These are phyloP conservation scores for Diaporthe longicolla DNA, from an alignment of 2,329 filamentous ascomycete genomes.

Conservation along the genomic window DNA sequence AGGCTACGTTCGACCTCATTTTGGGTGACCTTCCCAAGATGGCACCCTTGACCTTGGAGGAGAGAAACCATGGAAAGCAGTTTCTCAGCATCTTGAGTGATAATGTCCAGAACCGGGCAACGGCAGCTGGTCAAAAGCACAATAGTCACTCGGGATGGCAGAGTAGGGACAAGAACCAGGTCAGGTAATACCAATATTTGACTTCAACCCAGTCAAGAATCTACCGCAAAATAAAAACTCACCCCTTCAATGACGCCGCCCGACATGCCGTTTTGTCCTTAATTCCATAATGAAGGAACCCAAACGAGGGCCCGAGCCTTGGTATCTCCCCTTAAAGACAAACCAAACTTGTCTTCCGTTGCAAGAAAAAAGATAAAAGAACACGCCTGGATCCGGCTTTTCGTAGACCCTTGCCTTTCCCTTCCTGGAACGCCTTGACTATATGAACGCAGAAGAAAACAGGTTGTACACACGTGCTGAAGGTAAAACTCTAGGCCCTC, in stretches of 20 bases:
- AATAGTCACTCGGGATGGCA: neutral
- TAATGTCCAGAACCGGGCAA: neutral
- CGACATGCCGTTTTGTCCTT: constrained; percentile 30
- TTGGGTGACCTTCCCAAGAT: neutral
- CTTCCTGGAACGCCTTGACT: constrained; percentile 29
- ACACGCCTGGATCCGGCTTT: constrained; percentile 19
- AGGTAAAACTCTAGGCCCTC: neutral
- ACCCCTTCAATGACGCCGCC: constrained; percentile 13
- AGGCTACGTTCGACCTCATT: neutral
- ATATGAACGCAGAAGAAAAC: constrained; percentile 20
- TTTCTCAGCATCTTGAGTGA: neutral
- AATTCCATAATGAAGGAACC: constrained; percentile 14
- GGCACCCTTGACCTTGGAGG: too few relatives aligned
- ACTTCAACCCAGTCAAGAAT: constrained; percentile 28
- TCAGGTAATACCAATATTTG: constrained; percentile 11
- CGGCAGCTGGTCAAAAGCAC: too few relatives aligned
- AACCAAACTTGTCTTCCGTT: constrained; percentile 21
- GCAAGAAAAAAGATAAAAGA: constrained; percentile 10
- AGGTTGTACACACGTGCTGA: neutral
- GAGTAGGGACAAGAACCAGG: neutral
- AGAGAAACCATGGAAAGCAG: too few relatives aligned
- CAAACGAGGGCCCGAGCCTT: constrained; percentile 26
- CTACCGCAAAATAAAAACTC: constrained; percentile 13
- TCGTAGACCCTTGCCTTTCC: neutral
- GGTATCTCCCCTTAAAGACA: constrained; percentile 28